Percentiles rank a stretch among this genome's conserved stretches.
Conservation (phyloP, 371 early-diverging fungal species). For the Conidiobolus incongruus region DNA sequence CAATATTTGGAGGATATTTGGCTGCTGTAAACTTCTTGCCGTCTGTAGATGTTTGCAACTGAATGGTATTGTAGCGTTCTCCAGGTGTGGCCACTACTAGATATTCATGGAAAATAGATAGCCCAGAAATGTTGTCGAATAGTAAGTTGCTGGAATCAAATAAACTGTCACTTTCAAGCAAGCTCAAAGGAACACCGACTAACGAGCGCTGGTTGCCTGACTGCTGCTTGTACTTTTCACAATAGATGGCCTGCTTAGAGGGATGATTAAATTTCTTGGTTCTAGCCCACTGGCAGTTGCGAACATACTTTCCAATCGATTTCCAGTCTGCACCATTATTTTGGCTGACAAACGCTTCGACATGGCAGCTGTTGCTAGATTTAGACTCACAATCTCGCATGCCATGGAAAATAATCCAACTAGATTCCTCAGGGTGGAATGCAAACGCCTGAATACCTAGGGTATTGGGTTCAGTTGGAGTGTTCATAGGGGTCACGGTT, state of each 20-base stretch:
- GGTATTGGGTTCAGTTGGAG: constrained; percentile 32
- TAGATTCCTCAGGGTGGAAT: constrained; percentile 56
- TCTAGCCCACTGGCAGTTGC: constrained; percentile 51
- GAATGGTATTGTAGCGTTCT: constrained; percentile 19
- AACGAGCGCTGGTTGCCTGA: constrained; percentile 27
- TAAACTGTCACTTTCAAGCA: constrained; percentile 26
- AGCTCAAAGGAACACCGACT: constrained; percentile 16
- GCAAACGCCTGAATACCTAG: constrained; percentile 26
- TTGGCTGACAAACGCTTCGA: constrained; percentile 37
- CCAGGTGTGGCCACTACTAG: constrained; percentile 47
- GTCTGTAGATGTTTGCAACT: constrained; percentile 44
- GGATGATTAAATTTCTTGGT: constrained; percentile 27
- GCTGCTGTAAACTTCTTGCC: constrained; percentile 44
- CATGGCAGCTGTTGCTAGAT: constrained; percentile 7
- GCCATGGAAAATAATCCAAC: constrained; percentile 55
- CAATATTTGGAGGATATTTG: constrained; percentile 29
- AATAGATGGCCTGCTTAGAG: constrained; percentile 30
- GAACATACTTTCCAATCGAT: constrained; percentile 38
- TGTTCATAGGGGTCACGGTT: constrained; percentile 23
- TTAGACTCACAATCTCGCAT: constrained; percentile 21
- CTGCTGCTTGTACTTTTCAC: constrained; percentile 33
- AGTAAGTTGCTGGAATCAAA: constrained; percentile 22
- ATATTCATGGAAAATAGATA: constrained; percentile 52
- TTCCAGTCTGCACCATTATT: constrained; percentile 54
- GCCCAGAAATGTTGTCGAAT: constrained; percentile 42